Evolutionary conservation across 148 eudicot genomes (phyloP), one percentile per base, ranked within the genome.

Genomic region (Fagopyrum tataricum): DNA sequence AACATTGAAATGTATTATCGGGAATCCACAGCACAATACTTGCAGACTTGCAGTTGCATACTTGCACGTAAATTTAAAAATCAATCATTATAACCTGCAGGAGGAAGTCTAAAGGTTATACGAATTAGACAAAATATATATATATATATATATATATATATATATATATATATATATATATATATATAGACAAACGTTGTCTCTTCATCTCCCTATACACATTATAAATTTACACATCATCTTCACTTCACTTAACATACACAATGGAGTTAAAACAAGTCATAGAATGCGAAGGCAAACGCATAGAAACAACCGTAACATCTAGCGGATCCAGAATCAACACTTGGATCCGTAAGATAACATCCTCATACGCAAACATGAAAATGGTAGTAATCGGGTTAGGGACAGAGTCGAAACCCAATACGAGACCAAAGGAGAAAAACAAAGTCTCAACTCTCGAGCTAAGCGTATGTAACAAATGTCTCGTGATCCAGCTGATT

Each of bases 361-460:
- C 71, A 11, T 7, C 47, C 23, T 24, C 23, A 4, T 67, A 39
- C 71, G 20, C 41, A 21, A 23, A 55, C 68, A 11, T 4, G 26
- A 66, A 48, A 46, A 43, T 44, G 11, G 47, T 67, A 8, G 5
- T 52, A 8, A 87, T 89, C 5, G 97, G 94, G 24, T 78, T 89
- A 11, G 94, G 86, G 73, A 70, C 73, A 9, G 92, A 91, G 67
- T 89, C 90, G 87, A 71, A 87, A 52, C 91, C 91, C 53, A 79
- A 83, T 71, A 17, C 4, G 5, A 24, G 59, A 2, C 46, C 75
- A 2, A 64, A 67, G 20, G 78, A 82, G 88, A 82, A 75, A 74
- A 87, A 89, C 83, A 85, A 84, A 72, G 73, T 89, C 0, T 93
- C 91, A 3, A 91, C 93, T 0, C 82, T 91, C 6, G 93, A 89